Base-by-base conservation (phyloP, 257 asterid genomes). In the Fraxinus quadrangulata region DNA sequence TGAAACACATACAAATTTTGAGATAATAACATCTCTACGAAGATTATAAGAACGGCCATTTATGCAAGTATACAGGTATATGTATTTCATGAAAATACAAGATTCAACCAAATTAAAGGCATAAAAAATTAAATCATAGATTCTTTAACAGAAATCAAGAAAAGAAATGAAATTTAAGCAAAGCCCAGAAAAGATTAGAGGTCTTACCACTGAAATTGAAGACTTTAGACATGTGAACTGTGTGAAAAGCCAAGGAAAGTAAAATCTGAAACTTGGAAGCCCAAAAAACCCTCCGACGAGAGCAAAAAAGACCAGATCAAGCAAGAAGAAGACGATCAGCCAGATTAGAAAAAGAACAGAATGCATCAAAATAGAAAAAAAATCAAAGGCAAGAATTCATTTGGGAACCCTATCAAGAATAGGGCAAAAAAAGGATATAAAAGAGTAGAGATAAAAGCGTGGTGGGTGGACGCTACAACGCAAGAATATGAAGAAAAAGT, bases 151-250 rank as follows among this genome's bases (percentile, higher is more conserved):
- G 30, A n/a, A 59, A 59, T 21, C 3, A 21, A 59, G 67, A 59
- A 23, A 21, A 59, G 36, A 76, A n/a, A 24, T 1, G 47, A 85
- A 56, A 73, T 83, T 71, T 63, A 84, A 63, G 16, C 70, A 72
- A 79, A 84, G 71, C 7, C 28, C 47, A 70, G 59, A 78, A 12
- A 70, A 74, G 86, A 77, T 72, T 11, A 17, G 73, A 82, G 21
- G 24, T 11, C 87, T 66, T 92, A 96, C 99, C 99, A 84, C 84
- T 84, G 92, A 89, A 93, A 83, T 87, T 89, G 74, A 90, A 71
- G 83, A 96, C 86, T 83, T 90, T 75, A 86, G 97, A 88, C 99
- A 96, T 95, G 86, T 84, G 74, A 69, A 77, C 40, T 68, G 72
- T 23, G 77, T 78, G 73, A 80, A 79, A 84, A 49, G 75, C 77